Conservation (phyloP, 1,139 yeast genomes). For the Meyerozyma smithsonii region DNA sequence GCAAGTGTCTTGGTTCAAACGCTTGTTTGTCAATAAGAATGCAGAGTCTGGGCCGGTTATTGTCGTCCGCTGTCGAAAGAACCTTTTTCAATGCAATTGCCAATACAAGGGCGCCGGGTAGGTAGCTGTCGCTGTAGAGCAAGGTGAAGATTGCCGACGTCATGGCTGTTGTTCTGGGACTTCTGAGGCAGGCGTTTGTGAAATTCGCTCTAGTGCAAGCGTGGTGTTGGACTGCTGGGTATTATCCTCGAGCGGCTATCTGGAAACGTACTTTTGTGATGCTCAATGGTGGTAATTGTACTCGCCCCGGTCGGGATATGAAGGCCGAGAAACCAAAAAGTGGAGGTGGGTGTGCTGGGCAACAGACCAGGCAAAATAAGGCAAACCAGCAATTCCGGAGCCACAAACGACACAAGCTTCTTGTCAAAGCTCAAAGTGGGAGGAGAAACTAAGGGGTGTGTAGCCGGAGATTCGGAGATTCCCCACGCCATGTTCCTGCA, state of each 20-base stretch:
- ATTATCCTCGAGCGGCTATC: too few relatives aligned
- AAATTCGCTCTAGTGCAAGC: too few relatives aligned
- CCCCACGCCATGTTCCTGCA: conserved; percentile 2
- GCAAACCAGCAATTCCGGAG: background rate
- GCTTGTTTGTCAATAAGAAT: conserved; percentile 30
- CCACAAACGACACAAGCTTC: background rate
- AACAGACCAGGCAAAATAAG: too few relatives aligned
- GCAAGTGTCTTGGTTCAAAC: conserved; percentile 25
- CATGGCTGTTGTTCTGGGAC: conserved; percentile 13
- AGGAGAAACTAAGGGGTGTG: background rate
- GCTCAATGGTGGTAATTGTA: too few relatives aligned
- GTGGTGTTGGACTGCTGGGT: too few relatives aligned
- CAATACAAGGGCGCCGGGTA: conserved; percentile 73
- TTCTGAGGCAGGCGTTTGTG: too few relatives aligned
- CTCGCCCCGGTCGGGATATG: too few relatives aligned
- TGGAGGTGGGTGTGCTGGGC: too few relatives aligned
- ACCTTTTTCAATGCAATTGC: conserved; percentile 35
- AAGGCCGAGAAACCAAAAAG: too few relatives aligned
- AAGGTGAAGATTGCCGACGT: conserved; percentile 60
- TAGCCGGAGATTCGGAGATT: background rate
- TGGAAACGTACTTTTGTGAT: too few relatives aligned
- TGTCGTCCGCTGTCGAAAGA: conserved; percentile 7
- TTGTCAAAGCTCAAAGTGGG: background rate
- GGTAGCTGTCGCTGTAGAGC: conserved; percentile 58
- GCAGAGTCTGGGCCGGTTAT: conserved; percentile 21